phyloP scores from a whole-genome alignment of 495 filamentous ascomycete species.

The Penicillium soppii region DNA sequence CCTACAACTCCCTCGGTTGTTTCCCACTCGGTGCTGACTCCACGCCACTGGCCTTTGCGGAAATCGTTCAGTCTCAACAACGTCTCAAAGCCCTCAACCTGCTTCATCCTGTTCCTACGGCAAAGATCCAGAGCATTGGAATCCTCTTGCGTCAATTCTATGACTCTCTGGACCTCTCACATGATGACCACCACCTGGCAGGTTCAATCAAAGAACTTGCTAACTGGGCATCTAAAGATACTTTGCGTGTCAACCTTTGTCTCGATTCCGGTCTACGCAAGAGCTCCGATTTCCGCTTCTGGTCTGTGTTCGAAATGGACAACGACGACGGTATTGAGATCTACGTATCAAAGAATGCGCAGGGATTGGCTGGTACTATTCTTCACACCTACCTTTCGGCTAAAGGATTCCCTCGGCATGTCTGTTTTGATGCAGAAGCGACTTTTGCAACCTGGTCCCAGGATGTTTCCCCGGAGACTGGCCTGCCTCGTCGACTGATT shows the following conservation, averaged over 20 bases:
- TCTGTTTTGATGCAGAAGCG: constrained; percentile 53
- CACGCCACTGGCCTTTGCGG: constrained; percentile 42
- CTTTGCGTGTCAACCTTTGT: constrained; percentile 41
- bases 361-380: constrained; percentile 48
- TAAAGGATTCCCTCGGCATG: constrained; percentile 45
- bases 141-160: constrained; percentile 33
- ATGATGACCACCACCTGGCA: constrained; percentile 20
- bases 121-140: constrained; percentile 37
- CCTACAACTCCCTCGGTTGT: constrained; percentile 52
- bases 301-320: constrained; percentile 54
- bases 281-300: constrained; percentile 48
- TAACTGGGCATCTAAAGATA: constrained; percentile 26
- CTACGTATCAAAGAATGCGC: constrained; percentile 55
- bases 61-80: constrained; percentile 50
- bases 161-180: constrained; percentile 16
- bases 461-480: constrained; percentile 29
- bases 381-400: constrained; percentile 58
- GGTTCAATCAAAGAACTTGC: constrained; percentile 33
- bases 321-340: constrained; percentile 41
- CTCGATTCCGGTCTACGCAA: constrained; percentile 57
- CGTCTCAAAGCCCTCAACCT: constrained; percentile 46
- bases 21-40: constrained; percentile 55
- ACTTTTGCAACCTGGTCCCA: constrained; percentile 41
- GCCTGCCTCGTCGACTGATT: constrained; percentile 45
- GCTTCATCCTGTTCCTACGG: constrained; percentile 41